A percentile compares a stretch with the other conserved stretches of the same genome.
These are phyloP conservation scores for Protomyces lactucae-debilis DNA, from an alignment of 1,139 yeast species.

Conservation along the genomic window DNA sequence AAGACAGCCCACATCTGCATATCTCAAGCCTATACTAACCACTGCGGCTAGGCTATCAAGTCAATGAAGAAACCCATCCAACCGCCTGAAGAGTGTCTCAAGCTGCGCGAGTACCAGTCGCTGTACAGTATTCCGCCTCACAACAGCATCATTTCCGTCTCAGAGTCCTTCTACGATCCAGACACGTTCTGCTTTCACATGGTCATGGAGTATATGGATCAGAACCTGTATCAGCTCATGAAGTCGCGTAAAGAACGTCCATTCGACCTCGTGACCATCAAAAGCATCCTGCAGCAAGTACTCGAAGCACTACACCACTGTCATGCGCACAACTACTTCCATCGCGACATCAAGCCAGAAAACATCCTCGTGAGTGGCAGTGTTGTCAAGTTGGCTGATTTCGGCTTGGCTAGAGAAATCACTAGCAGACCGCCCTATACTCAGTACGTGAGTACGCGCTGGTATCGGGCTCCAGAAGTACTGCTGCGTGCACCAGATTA, in stretches of 20 bases:
- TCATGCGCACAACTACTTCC: constrained; percentile 68
- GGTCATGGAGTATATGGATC: constrained; percentile 85
- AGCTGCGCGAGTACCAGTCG: constrained; percentile 61
- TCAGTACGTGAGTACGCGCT: constrained; percentile 84
- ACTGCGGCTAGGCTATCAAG: constrained; percentile 56
- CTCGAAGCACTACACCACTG: constrained; percentile 76
- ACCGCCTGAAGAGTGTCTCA: constrained; percentile 52
- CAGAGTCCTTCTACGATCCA: constrained; percentile 72
- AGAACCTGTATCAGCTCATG: constrained; percentile 68
- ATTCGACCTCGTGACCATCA: constrained; percentile 57
- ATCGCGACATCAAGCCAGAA: constrained; percentile 90
- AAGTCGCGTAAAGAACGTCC: constrained; percentile 45
- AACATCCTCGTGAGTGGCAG: constrained; percentile 57
- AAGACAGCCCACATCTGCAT: background rate
- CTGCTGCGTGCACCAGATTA: constrained; percentile 62
- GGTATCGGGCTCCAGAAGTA: constrained; percentile 96
- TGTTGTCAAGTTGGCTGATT: constrained; percentile 80
- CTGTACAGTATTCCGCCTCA: constrained; percentile 68
- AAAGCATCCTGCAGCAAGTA: constrained; percentile 61
- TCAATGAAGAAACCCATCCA: constrained; percentile 59
- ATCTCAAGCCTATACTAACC: background rate
- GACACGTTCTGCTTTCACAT: constrained; percentile 58
- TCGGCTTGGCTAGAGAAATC: constrained; percentile 74
- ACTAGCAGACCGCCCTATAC: constrained; percentile 52
- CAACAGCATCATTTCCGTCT: constrained; percentile 63